Evolutionary conservation across 768 basidiomycete genomes (phyloP), one percentile per base, ranked within the genome.

Genomic region (Crucibulum laeve): DNA sequence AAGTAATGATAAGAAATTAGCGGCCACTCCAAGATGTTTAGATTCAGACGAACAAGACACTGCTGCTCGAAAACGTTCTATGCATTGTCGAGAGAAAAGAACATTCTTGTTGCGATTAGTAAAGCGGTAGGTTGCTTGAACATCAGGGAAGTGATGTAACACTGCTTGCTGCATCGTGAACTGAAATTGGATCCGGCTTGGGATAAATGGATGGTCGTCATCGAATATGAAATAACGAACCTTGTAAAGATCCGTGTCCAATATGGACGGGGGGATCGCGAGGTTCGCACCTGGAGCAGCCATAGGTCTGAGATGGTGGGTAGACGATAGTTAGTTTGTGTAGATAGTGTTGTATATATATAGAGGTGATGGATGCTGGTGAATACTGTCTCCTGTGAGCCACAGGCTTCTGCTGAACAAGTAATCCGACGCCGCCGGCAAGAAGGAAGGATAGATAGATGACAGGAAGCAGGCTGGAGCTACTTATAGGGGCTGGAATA

Each of bases 81-180:
- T 73, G 47, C 82, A 83, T 51, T 74, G 65, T 25, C 73, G 70
- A 35, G 82, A 80, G 65, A 94, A 95, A 14, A 71, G 65, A 43
- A 78, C 76, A 34, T 71, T 65, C 28, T 71, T 68, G 52, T 80
- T 77, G 46, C 93, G 82, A 59, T 93, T 87, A 1, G 82, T 91
- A 62, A 95, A 94, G 28, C 75, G 76, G 61, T 94, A 91, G 2
- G 76, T 76, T 4, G 80, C 82, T n/a, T 70, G 56, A 1, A 78
- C 74, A 34, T 80, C 65, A n/a, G 84, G 85, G 56, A 92, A 94
- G 48, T 84, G 81, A 17, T 77, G 73, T 44, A 84, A 54, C 18
- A 97, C 82, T 0, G 91, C 92, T 64, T 94, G 88, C 67, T 98
- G 95, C 95, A 96, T 98, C 0, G 92, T 89, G 37, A 96, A 71